Evolutionary conservation across 208 protist genomes (phyloP).

Genomic region (Trypanosoma conorhini): DNA sequence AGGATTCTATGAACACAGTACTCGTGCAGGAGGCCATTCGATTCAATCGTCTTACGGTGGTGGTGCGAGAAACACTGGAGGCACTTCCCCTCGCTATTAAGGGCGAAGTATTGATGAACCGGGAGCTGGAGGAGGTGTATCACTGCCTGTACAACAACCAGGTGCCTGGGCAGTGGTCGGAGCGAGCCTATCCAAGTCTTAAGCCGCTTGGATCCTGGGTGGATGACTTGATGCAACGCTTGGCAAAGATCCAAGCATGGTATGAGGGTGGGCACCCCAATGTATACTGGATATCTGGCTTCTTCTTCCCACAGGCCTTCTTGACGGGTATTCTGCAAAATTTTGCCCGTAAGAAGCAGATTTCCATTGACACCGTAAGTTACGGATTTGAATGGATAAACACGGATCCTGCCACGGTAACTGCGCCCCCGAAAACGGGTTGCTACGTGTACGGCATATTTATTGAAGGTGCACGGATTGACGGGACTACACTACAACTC

Average conservation of each 20-base stretch:
- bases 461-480: conserved; percentile 93
- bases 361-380: conserved; percentile 95
- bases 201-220: conserved; percentile 96
- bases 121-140: conserved; percentile 94
- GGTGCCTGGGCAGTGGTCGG: conserved; percentile 91
- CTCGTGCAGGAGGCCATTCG: conserved; percentile 97
- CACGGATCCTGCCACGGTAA: conserved; percentile 46
- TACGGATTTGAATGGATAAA: conserved; percentile 92
- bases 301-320: conserved; percentile 98
- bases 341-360: conserved; percentile 91
- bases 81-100: conserved; percentile 94
- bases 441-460: conserved; percentile 96
- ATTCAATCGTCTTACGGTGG: conserved; percentile 94
- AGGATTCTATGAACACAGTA: conserved; percentile 99
- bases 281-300: conserved; percentile 96
- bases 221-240: conserved; percentile 89
- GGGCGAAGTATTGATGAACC: conserved; percentile 98
- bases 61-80: conserved; percentile 80
- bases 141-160: conserved; percentile 96
- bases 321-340: conserved; percentile 95
- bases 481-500: conserved; percentile 59
- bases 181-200: conserved; percentile 94
- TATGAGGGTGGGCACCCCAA: conserved; percentile 91
- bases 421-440: conserved; percentile 62
- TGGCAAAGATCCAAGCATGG: conserved; percentile 96